These are phyloP conservation scores for Pichia sp. DNA, from an alignment of 1,139 yeast genomes.

Conservation along the genomic window DNA sequence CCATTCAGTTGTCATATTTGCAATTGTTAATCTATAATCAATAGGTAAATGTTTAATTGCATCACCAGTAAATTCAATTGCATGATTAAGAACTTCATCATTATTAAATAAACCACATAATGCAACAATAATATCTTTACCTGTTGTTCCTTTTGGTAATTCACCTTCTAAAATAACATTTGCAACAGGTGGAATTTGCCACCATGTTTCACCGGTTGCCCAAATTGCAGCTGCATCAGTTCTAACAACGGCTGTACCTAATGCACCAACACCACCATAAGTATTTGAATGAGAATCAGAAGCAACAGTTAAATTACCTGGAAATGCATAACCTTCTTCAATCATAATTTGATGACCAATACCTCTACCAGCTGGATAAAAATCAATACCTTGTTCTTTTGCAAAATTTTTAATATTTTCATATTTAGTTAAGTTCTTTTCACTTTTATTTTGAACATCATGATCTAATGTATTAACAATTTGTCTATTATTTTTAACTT, in stretches of 20 bases:
- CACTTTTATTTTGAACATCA: slow-evolving; percentile 91
- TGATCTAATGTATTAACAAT: slow-evolving; percentile 95
- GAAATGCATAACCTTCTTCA: slow-evolving; percentile 98
- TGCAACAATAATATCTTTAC: slow-evolving; percentile 95
- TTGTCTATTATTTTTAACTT: slow-evolving; percentile 78
- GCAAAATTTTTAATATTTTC: slow-evolving; percentile 85
- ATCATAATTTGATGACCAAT: slow-evolving; percentile 99
- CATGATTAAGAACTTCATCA: slow-evolving; percentile 95
- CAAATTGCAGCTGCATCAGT: slow-evolving; percentile 99
- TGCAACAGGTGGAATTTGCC: slow-evolving; percentile 99
- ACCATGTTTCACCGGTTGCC: slow-evolving; percentile 99
- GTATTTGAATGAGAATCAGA: slow-evolving; percentile 97
- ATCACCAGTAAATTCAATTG: slow-evolving; percentile 92
- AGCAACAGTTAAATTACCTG: slow-evolving; percentile 88
- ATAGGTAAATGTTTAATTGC: slow-evolving; percentile 68
- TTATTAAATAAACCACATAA: slow-evolving; percentile 92
- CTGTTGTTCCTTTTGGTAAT: slow-evolving; percentile 83
- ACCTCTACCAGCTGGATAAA: slow-evolving; percentile 98
- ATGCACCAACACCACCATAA: slow-evolving; percentile 92
- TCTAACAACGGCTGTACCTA: slow-evolving; percentile 96
- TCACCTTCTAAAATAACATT: slow-evolving; percentile 79
- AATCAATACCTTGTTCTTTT: slow-evolving; percentile 85
- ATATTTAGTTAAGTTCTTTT: slow-evolving; percentile 82
- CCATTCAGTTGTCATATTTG: slow-evolving; percentile 99
- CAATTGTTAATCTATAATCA: slow-evolving; percentile 91